Evolutionary conservation across 2,329 filamentous ascomycete species (phyloP).

Genomic region (Lecanicillium sp.): DNA sequence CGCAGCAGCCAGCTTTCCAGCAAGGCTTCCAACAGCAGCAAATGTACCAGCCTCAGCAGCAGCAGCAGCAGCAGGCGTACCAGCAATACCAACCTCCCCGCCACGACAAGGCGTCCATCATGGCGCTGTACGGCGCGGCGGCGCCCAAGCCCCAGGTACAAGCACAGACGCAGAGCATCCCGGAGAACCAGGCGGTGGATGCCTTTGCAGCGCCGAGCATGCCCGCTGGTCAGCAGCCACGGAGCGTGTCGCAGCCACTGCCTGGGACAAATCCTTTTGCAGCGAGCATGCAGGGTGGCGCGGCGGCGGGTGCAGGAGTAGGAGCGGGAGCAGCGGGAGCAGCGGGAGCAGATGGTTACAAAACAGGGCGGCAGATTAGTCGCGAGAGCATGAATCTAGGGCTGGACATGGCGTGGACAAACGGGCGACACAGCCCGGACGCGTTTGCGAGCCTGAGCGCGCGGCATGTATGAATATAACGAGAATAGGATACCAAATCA

Average conservation of each 20-base stretch:
- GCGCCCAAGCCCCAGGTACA: constrained; percentile 34
- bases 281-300: constrained; percentile 22
- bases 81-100: constrained; percentile 38
- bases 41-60: constrained; percentile 18
- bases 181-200: constrained; percentile 24
- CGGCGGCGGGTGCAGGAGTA: constrained; percentile 17
- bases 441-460: constrained; percentile 73
- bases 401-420: constrained; percentile 58
- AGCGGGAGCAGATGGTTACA: constrained; percentile 37
- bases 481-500: constrained; percentile 15
- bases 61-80: constrained; percentile 25
- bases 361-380: constrained; percentile 37
- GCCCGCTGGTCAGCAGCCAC: constrained; percentile 21
- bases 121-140: constrained; percentile 71
- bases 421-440: constrained; percentile 71
- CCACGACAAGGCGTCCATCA: constrained; percentile 66
- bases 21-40: constrained; percentile 17
- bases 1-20: constrained; percentile 18
- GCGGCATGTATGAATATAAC: constrained; percentile 40
- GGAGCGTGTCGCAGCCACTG: constrained; percentile 29
- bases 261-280: constrained; percentile 53
- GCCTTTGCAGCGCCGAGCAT: constrained; percentile 18
- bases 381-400: constrained; percentile 66
- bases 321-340: constrained; percentile 28
- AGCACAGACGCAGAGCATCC: constrained; percentile 23